phyloP scores from a whole-genome alignment of 164 flowering plant genomes.

The Kingdonia uniflora region DNA sequence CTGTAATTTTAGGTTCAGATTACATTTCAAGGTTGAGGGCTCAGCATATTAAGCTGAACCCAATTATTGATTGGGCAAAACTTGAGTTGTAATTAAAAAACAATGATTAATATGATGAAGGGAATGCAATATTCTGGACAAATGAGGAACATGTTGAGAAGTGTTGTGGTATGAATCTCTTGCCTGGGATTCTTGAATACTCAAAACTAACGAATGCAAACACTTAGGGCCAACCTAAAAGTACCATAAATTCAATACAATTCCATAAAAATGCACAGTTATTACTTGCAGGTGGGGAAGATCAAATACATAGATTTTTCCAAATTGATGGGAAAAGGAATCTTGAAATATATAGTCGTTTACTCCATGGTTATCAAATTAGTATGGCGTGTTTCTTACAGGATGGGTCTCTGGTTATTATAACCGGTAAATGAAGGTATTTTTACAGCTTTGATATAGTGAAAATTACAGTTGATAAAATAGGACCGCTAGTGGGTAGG shows the following conservation, averaged over 20 bases:
- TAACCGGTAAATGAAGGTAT: not conserved
- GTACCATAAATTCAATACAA: not conserved
- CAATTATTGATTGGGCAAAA: too few species aligned
- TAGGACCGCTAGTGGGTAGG: not conserved
- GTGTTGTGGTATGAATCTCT: not conserved
- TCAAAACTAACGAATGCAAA: not conserved
- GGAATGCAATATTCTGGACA: too few species aligned
- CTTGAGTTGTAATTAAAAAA: too few species aligned
- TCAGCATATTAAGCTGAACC: too few species aligned
- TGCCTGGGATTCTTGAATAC: not conserved
- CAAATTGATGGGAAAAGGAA: not conserved
- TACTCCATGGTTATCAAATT: not conserved
- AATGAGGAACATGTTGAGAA: not conserved
- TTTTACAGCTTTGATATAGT: not conserved
- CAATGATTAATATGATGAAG: too few species aligned
- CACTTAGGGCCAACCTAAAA: not conserved
- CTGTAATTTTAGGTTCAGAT: too few species aligned
- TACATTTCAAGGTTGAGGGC: too few species aligned
- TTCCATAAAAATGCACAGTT: not conserved
- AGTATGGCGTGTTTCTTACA: not conserved
- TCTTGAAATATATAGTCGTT: not conserved
- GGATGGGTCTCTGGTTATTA: not conserved
- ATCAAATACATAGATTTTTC: not conserved
- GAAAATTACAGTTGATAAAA: not conserved
- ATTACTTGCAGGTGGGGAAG: not conserved